Conservation (phyloP, 768 basidiomycete species). For the Leccinum variicolor region DNA sequence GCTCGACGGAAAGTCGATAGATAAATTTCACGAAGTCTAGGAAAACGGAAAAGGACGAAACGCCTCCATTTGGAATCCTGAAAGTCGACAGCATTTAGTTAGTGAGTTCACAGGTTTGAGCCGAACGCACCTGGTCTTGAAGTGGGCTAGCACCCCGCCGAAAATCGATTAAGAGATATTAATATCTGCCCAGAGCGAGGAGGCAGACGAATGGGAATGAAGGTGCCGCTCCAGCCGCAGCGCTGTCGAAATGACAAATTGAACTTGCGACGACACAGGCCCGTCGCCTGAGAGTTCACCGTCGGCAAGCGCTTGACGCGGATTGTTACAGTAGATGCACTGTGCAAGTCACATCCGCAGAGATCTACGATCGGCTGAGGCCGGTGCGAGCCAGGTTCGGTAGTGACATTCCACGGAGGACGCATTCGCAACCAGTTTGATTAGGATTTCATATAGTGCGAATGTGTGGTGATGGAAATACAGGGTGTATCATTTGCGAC, state of each 20-base stretch:
- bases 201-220: neutral
- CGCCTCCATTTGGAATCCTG: constrained; percentile 2
- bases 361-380: constrained; percentile 1
- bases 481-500: constrained; percentile 2
- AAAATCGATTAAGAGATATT: neutral
- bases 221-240: neutral
- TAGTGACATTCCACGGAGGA: neutral
- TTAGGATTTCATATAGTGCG: neutral
- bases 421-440: constrained; percentile 4
- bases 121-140: constrained; percentile 1
- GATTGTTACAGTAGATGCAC: neutral
- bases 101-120: constrained; percentile 2
- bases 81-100: constrained; percentile 2
- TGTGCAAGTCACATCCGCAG: constrained; percentile 6
- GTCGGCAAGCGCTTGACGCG: neutral
- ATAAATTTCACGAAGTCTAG: neutral
- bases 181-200: neutral
- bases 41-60: neutral
- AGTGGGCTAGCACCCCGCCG: neutral
- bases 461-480: constrained; percentile 13
- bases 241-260: constrained; percentile 2
- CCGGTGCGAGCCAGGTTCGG: neutral
- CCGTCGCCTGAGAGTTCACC: neutral
- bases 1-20: neutral
- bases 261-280: neutral